phyloP scores from a whole-genome alignment of 2,329 filamentous ascomycete genomes.

The Neonectria neomacrospora region DNA sequence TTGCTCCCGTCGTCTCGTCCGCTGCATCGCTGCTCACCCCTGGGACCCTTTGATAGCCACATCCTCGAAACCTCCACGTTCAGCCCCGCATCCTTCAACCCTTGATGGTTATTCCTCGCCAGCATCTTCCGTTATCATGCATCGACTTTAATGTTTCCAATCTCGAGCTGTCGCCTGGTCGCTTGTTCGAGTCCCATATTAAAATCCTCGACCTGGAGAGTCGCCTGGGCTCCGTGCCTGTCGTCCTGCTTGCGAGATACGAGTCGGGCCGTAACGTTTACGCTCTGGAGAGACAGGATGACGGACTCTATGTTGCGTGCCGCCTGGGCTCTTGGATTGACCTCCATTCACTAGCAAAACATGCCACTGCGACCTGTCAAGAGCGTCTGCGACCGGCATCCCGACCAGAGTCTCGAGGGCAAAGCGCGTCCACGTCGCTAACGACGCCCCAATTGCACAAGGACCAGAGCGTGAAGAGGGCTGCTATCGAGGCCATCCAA shows the following conservation, averaged over 20 bases:
- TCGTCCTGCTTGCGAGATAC: slow-evolving; percentile 70
- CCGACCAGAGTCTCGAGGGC: slow-evolving; percentile 30
- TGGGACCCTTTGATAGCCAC: slow-evolving; percentile 55
- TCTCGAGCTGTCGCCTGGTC: slow-evolving; percentile 62
- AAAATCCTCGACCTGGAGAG: slow-evolving; percentile 72
- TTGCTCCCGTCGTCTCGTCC: not conserved
- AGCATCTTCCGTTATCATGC: slow-evolving; percentile 68
- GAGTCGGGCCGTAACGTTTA: slow-evolving; percentile 66
- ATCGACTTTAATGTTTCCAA: slow-evolving; percentile 66
- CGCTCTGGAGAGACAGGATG: slow-evolving; percentile 72
- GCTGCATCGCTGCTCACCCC: slow-evolving; percentile 4
- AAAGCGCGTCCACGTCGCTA: slow-evolving; percentile 41
- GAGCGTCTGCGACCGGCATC: slow-evolving; percentile 44
- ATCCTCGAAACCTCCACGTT: slow-evolving; percentile 63
- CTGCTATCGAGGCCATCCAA: slow-evolving; percentile 72
- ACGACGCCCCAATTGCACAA: slow-evolving; percentile 60
- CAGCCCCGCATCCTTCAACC: slow-evolving; percentile 68
- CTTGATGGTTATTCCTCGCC: slow-evolving; percentile 70
- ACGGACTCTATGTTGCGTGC: slow-evolving; percentile 73
- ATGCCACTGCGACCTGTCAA: slow-evolving; percentile 56
- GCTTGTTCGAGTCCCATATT: slow-evolving; percentile 70
- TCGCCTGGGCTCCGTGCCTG: slow-evolving; percentile 64
- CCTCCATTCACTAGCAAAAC: slow-evolving; percentile 61
- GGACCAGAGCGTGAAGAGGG: slow-evolving; percentile 64
- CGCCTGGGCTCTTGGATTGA: slow-evolving; percentile 75